phyloP scores from a whole-genome alignment of 345 rosid species.

The Hibiscus trionum region DNA sequence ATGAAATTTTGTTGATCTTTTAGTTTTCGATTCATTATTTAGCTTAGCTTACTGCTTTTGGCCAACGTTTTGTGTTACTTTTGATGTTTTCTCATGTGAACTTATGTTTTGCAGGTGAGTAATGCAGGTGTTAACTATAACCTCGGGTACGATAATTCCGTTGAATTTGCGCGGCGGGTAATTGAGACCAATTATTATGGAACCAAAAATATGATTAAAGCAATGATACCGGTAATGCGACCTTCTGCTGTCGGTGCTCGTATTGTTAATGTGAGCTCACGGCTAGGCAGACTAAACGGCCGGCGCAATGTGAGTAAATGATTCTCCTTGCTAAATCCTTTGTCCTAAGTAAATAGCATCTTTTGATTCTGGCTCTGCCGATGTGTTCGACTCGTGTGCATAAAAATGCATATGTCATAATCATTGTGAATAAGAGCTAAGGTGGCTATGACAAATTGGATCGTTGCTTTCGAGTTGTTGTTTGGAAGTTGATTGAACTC shows the following conservation, averaged over 20 bases:
- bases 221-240: constrained; percentile 83
- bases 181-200: constrained; percentile 77
- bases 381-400: no score
- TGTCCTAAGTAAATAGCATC: no score
- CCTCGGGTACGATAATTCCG: constrained; percentile 62
- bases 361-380: no score
- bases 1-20: not conserved
- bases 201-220: constrained; percentile 63
- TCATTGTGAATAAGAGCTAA: no score
- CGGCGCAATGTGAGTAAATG: constrained; percentile 59
- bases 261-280: constrained; percentile 38
- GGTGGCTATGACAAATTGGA: not conserved
- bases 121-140: constrained; percentile 94
- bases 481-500: not conserved
- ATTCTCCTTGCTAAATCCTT: not conserved
- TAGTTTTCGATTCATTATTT: no score
- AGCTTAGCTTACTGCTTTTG: no score
- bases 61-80: not conserved
- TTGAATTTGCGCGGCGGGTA: constrained; percentile 56
- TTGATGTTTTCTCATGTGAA: constrained; percentile 7
- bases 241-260: constrained; percentile 49
- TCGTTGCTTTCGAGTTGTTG: not conserved
- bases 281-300: constrained; percentile 73
- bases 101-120: constrained; percentile 51
- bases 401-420: no score